Evolutionary conservation across 2,329 filamentous ascomycete genomes (phyloP).

Genomic region (Massarina eburnea): DNA sequence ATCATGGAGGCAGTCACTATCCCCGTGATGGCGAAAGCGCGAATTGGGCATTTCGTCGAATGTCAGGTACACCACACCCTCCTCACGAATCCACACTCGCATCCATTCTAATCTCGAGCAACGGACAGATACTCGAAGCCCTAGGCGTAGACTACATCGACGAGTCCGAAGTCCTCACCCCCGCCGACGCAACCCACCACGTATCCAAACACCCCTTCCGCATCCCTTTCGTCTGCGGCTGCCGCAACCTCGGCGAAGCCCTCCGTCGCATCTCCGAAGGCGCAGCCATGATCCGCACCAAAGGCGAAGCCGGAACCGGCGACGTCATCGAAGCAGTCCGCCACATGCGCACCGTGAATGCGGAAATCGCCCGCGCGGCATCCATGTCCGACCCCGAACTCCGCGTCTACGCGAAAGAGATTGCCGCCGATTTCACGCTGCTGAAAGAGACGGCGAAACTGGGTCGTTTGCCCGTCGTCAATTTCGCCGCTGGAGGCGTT

Average conservation of each 20-base stretch:
- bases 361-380: constrained; percentile 74
- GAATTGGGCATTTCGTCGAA: constrained; percentile 97
- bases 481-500: constrained; percentile 98
- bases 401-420: constrained; percentile 75
- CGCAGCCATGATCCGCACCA: constrained; percentile 98
- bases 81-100: not conserved
- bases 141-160: constrained; percentile 97
- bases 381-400: constrained; percentile 70
- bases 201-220: constrained; percentile 84
- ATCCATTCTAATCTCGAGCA: not conserved
- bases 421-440: constrained; percentile 75
- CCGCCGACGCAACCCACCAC: constrained; percentile 87
- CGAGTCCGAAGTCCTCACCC: constrained; percentile 95
- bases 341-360: constrained; percentile 90
- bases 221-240: constrained; percentile 94
- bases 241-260: constrained; percentile 90
- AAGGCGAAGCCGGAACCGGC: constrained; percentile 95
- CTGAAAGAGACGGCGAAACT: constrained; percentile 85
- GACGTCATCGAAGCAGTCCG: constrained; percentile 96
- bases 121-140: constrained; percentile 78
- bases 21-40: constrained; percentile 97
- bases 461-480: constrained; percentile 88
- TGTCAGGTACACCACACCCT: constrained; percentile 64
- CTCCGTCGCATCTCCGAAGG: constrained; percentile 88
- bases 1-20: constrained; percentile 96